phyloP scores from a whole-genome alignment of 768 basidiomycete genomes.

The Russula emetica region DNA sequence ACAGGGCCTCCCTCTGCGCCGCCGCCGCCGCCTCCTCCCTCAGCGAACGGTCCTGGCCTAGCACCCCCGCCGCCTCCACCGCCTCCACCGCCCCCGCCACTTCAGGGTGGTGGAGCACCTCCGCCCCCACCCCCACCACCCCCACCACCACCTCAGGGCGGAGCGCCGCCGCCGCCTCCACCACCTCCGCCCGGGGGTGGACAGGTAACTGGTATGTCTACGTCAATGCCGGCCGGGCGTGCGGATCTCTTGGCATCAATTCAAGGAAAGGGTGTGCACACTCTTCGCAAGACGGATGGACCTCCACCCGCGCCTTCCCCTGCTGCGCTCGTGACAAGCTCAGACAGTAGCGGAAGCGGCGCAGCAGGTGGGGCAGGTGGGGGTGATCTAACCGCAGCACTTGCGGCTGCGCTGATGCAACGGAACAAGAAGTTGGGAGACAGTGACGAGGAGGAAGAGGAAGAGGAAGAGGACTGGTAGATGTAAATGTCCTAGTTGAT shows the following conservation, averaged over 20 bases:
- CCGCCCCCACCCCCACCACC: slow-evolving; percentile 45
- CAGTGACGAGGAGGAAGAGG: slow-evolving; percentile 43
- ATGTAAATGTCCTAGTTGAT: not conserved
- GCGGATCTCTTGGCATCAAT: slow-evolving; percentile 71
- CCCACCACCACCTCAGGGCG: slow-evolving; percentile 31
- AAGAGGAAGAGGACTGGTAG: slow-evolving; percentile 35
- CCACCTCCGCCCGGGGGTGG: slow-evolving; percentile 48
- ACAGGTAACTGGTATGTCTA: slow-evolving; percentile 31
- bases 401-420: slow-evolving; percentile 78
- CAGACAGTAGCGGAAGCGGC: slow-evolving; percentile 36
- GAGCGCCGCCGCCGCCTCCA: slow-evolving; percentile 39
- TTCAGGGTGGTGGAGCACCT: slow-evolving; percentile 34
- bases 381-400: slow-evolving; percentile 72
- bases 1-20: slow-evolving; percentile 29
- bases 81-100: slow-evolving; percentile 32
- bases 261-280: slow-evolving; percentile 71
- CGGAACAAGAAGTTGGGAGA: slow-evolving; percentile 86
- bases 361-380: slow-evolving; percentile 62
- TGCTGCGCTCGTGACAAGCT: slow-evolving; percentile 35
- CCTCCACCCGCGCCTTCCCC: slow-evolving; percentile 29
- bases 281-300: slow-evolving; percentile 56
- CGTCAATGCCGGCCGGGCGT: slow-evolving; percentile 57
- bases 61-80: slow-evolving; percentile 37
- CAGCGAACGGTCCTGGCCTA: slow-evolving; percentile 34
- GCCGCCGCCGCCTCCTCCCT: slow-evolving; percentile 33